Evolutionary conservation across 306 rosid species (phyloP).

Genomic region (Dalbergia oliveri): DNA sequence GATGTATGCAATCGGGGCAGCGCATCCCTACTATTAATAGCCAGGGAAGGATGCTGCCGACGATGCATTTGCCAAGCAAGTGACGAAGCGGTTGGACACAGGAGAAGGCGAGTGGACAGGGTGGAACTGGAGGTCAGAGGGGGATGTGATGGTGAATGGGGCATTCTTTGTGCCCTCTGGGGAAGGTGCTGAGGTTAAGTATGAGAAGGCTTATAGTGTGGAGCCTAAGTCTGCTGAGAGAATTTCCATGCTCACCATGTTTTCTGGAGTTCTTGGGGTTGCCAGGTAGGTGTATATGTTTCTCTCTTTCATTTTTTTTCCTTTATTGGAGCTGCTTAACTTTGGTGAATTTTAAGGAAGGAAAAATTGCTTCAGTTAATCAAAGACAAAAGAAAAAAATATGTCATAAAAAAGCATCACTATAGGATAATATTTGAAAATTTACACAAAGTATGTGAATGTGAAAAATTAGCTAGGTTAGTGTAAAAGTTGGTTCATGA

Average conservation of each 20-base stretch:
- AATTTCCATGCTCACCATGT: conserved; percentile 67
- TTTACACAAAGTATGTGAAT: no score
- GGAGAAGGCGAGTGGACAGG: conserved; percentile 66
- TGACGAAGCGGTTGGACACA: conserved; percentile 77
- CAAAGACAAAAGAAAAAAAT: no score
- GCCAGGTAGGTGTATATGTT: conserved; percentile 58
- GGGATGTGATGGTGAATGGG: conserved; percentile 83
- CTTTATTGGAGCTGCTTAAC: not conserved
- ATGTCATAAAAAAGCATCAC: no score
- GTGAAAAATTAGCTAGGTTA: no score
- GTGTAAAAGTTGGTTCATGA: no score
- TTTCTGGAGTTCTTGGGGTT: conserved; percentile 84
- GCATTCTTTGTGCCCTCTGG: conserved; percentile 84
- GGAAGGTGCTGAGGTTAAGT: conserved; percentile 53
- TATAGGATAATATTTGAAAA: no score
- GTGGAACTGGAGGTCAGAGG: conserved; percentile 93
- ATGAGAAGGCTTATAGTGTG: conserved; percentile 74
- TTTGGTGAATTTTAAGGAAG: no score
- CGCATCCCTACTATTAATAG: conserved; percentile 82
- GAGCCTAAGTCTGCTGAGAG: conserved; percentile 75
- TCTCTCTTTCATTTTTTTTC: not conserved
- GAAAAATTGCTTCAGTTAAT: no score
- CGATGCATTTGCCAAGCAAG: conserved; percentile 70
- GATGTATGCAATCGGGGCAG: conserved; percentile 98
- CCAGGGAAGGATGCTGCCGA: conserved; percentile 82